phyloP scores from a whole-genome alignment of 306 rosid species.

The Lupinus albus region DNA sequence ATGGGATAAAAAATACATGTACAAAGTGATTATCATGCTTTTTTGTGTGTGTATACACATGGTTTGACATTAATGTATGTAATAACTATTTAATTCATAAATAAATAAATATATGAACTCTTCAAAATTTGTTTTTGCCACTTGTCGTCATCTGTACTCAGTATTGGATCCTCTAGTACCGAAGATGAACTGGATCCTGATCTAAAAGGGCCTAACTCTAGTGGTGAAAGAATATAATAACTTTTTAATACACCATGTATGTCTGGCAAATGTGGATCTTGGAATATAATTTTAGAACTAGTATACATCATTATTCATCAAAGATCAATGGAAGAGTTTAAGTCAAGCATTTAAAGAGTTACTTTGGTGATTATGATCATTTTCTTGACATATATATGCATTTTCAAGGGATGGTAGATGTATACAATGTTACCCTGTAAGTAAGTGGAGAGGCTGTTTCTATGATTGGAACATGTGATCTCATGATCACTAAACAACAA shows the following conservation, averaged over 20 bases:
- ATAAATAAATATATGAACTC: too few species aligned
- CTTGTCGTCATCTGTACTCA: too few species aligned
- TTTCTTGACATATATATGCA: background rate
- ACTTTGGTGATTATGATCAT: background rate
- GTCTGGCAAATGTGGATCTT: background rate
- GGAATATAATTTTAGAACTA: conserved; percentile 6
- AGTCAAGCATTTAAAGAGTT: conserved; percentile 7
- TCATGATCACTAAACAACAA: too few species aligned
- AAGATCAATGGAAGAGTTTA: conserved; percentile 1
- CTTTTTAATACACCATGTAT: background rate
- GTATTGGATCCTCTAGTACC: too few species aligned
- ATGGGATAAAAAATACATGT: background rate
- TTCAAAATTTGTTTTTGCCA: too few species aligned
- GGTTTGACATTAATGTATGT: conserved; percentile 17
- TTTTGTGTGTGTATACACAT: conserved; percentile 6
- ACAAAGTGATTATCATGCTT: conserved; percentile 7
- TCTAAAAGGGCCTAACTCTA: background rate
- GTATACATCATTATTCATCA: conserved; percentile 5
- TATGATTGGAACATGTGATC: too few species aligned
- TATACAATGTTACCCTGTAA: too few species aligned
- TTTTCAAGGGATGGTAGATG: too few species aligned
- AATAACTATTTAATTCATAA: background rate
- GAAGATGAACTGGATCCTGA: too few species aligned
- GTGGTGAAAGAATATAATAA: background rate
- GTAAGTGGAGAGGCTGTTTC: too few species aligned